Percentiles rank a stretch among this genome's conserved stretches.
These are phyloP conservation scores for Luzula sylvatica DNA, from an alignment of 176 grass and related monocot species.

Conservation along the genomic window DNA sequence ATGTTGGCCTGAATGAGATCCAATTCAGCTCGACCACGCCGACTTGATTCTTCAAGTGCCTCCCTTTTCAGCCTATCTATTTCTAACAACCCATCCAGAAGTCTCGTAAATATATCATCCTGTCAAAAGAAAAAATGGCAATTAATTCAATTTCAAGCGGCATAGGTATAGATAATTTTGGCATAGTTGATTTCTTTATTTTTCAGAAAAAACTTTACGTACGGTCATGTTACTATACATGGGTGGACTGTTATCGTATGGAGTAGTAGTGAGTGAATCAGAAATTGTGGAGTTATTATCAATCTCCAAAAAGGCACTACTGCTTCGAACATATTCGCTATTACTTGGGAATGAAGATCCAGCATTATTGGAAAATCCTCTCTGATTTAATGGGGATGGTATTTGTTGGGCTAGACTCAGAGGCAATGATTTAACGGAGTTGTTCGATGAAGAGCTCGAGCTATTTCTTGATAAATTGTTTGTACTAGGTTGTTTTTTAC, in stretches of 20 bases:
- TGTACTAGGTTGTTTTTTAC: no score
- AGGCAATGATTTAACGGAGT: slow-evolving; percentile 26
- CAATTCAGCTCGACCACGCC: slow-evolving; percentile 42
- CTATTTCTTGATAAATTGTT: no score
- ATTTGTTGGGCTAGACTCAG: slow-evolving; percentile 20
- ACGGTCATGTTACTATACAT: slow-evolving; percentile 20
- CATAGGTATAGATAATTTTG: not conserved
- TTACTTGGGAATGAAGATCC: slow-evolving; percentile 22
- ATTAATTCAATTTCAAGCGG: no score
- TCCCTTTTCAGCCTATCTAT: slow-evolving; percentile 32
- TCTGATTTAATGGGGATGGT: slow-evolving; percentile 3
- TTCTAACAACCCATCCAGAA: slow-evolving; percentile 24
- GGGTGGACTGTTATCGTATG: not conserved
- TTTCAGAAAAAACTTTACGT: slow-evolving; percentile 22
- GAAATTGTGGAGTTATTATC: slow-evolving; percentile 17
- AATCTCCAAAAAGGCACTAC: slow-evolving; percentile 19
- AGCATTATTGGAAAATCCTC: slow-evolving; percentile 30
- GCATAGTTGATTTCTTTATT: not conserved
- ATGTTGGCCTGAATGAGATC: slow-evolving; percentile 36
- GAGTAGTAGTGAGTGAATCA: slow-evolving; percentile 7
- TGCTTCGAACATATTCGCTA: not conserved
- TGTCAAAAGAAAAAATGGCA: not conserved
- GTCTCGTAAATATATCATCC: slow-evolving; percentile 29
- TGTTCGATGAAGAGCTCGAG: slow-evolving; percentile 19
- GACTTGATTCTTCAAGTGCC: slow-evolving; percentile 31